phyloP scores from a whole-genome alignment of 2,329 filamentous ascomycete species.

The Acrodontium crateriforme region DNA sequence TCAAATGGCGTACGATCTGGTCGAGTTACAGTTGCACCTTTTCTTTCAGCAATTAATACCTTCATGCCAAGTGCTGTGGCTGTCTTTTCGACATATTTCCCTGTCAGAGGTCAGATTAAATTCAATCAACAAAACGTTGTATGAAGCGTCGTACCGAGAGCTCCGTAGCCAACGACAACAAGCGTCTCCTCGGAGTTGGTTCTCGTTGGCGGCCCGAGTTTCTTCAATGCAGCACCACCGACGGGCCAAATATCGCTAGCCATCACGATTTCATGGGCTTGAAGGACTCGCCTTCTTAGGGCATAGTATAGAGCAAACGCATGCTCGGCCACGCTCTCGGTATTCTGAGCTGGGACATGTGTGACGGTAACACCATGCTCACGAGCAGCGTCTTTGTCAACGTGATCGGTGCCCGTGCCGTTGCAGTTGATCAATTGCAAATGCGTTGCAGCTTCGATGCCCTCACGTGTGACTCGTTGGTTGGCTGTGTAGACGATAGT shows the following conservation, averaged over 20 bases:
- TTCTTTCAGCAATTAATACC: constrained; percentile 36
- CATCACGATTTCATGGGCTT: constrained; percentile 23
- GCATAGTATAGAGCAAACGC: constrained; percentile 38
- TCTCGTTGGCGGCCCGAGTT: constrained; percentile 26
- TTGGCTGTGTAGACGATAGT: constrained; percentile 33
- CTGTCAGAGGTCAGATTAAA: constrained; percentile 9
- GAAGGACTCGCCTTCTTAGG: constrained; percentile 28
- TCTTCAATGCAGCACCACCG: constrained; percentile 20
- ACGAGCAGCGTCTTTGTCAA: constrained; percentile 32
- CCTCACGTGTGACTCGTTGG: constrained; percentile 27
- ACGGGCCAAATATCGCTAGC: constrained; percentile 28
- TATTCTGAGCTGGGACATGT: constrained; percentile 35
- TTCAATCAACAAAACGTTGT: not conserved
- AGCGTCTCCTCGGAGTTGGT: constrained; percentile 36
- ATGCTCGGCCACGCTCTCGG: constrained; percentile 36
- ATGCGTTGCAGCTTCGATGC: constrained; percentile 28
- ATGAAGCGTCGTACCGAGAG: constrained; percentile 26
- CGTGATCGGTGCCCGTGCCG: constrained; percentile 34
- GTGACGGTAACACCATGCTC: constrained; percentile 31
- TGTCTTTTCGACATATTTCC: constrained; percentile 32
- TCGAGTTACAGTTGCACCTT: constrained; percentile 18
- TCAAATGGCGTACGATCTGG: constrained; percentile 23
- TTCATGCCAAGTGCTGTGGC: constrained; percentile 34
- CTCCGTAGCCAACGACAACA: constrained; percentile 38
- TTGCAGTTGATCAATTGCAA: constrained; percentile 32